Conservation (phyloP, 768 basidiomycete genomes). For the Pisolithus marmoratus region DNA sequence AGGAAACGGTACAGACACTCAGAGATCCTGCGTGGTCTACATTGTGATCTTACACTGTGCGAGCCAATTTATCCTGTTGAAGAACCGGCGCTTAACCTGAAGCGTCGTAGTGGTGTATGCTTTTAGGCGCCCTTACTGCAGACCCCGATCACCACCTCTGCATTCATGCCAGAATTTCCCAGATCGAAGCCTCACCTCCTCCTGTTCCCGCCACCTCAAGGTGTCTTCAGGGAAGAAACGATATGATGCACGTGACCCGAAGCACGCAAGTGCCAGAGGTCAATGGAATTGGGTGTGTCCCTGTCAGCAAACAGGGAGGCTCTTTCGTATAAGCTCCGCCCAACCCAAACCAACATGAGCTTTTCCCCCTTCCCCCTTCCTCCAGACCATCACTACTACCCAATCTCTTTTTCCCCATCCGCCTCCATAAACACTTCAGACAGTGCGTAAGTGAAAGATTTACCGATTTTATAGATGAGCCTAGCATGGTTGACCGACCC, state of each 20-base stretch:
- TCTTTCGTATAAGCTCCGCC: slow-evolving; percentile 53
- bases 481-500: slow-evolving; percentile 16
- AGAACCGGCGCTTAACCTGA: slow-evolving; percentile 10
- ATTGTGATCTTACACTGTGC: too few species aligned
- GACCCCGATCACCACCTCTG: slow-evolving; percentile 14
- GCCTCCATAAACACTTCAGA: slow-evolving; percentile 5
- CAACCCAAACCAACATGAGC: slow-evolving; percentile 45
- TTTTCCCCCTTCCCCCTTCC: slow-evolving; percentile 42
- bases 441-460: slow-evolving; percentile 5
- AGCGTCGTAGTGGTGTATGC: slow-evolving; percentile 40
- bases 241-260: too few species aligned
- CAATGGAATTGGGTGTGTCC: slow-evolving; percentile 1
- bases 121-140: slow-evolving; percentile 1
- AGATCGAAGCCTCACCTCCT: neutral
- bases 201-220: too few species aligned
- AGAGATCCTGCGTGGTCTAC: too few species aligned
- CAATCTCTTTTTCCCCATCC: slow-evolving; percentile 6
- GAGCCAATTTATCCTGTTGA: neutral
- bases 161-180: slow-evolving; percentile 4
- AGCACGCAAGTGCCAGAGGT: slow-evolving; percentile 13
- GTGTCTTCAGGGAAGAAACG: too few species aligned
- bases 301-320: slow-evolving; percentile 6
- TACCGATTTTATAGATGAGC: slow-evolving; percentile 1
- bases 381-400: slow-evolving; percentile 30
- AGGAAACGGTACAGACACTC: too few species aligned